Conservation (phyloP, 441 rosid species). For the Aquilaria agallochum region DNA sequence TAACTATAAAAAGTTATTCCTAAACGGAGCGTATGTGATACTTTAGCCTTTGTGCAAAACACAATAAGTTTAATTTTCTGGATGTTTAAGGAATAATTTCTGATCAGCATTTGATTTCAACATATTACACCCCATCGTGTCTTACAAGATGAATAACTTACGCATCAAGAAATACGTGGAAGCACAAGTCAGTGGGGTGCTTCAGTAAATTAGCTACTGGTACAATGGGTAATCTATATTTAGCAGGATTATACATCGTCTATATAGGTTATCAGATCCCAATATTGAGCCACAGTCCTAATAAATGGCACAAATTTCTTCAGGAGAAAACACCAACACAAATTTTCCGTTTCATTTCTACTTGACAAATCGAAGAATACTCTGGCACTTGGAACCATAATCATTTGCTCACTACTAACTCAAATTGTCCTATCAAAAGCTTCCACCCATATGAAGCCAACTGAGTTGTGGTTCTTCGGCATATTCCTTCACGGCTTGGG, state of each 20-base stretch:
- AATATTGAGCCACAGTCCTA: constrained; percentile 15
- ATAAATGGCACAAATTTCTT: constrained; percentile 10
- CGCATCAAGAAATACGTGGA: no score
- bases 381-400: constrained; percentile 7
- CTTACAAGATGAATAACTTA: no score
- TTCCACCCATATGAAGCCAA: constrained; percentile 88
- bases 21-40: no score
- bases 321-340: constrained; percentile 14
- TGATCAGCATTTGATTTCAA: no score
- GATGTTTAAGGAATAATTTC: no score
- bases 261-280: constrained; percentile 16
- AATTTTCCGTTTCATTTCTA: constrained; percentile 7
- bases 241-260: constrained; percentile 16
- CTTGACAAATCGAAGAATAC: constrained; percentile 7
- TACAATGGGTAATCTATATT: constrained; percentile 10
- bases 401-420: constrained; percentile 5
- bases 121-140: no score
- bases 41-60: no score
- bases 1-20: no score
- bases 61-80: no score
- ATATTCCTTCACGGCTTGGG: constrained; percentile 58
- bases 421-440: constrained; percentile 40
- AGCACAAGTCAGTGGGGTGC: no score
- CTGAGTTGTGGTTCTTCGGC: constrained; percentile 51
- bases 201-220: constrained; percentile 1